A percentile compares a stretch with the other conserved stretches of the same genome.
These are phyloP conservation scores for Cryptococcus wingfieldii DNA, from an alignment of 1,284 basidiomycete genomes.

Conservation along the genomic window DNA sequence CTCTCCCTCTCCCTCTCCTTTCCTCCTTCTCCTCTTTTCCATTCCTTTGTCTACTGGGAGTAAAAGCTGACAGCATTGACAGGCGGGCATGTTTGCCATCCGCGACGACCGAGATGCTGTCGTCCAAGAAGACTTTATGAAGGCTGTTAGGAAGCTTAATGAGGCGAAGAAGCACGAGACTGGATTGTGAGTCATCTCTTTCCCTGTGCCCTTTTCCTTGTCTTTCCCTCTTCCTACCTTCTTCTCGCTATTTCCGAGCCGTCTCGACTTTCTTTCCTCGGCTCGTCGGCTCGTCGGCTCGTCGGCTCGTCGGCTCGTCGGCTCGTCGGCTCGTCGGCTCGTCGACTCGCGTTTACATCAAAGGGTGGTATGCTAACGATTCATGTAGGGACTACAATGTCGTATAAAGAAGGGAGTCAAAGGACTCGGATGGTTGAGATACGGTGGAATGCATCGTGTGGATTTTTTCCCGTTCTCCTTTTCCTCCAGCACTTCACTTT, in stretches of 20 bases:
- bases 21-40: neutral
- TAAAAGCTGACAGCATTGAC: neutral
- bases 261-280: no score
- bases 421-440: no score
- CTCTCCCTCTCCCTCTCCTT: neutral
- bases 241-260: no score
- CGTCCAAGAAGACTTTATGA: slow-evolving; percentile 91
- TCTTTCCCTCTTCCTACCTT: no score
- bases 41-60: neutral
- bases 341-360: no score
- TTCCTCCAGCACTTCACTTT: no score
- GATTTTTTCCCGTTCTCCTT: no score
- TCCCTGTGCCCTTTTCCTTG: slow-evolving; percentile 1
- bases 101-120: slow-evolving; percentile 91
- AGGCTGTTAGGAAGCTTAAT: slow-evolving; percentile 93
- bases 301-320: no score
- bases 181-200: slow-evolving; percentile 51
- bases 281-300: no score
- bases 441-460: no score
- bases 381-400: neutral
- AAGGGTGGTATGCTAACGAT: neutral
- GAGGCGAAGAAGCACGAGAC: slow-evolving; percentile 96
- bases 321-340: no score
- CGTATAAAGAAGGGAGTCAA: neutral
- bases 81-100: slow-evolving; percentile 97